Evolutionary conservation across 148 eudicot species (phyloP), one percentile per base, ranked within the genome.

Genomic region (Chenopodium quinoa): DNA sequence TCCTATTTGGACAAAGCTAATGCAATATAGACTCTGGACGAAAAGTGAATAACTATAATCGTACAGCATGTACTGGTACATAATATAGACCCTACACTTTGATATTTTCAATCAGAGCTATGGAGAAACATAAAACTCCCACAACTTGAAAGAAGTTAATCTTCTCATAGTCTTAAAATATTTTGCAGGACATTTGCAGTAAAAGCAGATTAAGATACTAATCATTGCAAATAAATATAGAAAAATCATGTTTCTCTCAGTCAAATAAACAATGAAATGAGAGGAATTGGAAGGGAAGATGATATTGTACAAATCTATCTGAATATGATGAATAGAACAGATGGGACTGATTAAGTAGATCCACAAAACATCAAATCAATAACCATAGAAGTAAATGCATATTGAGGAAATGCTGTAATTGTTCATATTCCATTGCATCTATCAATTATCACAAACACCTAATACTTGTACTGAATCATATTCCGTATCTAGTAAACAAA

Each of bases 401-500:
- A 72, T 19, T 62, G 25, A 62, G 66, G 23, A 56, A 56, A 62
- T 62, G 25, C 25, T 62, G 2, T 62, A 54, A 5, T 71, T 29
- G 32, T 79, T 66, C 52, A 37, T 9, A 32, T 60, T 68, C 50
- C 62, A 56, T 14, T 56, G 62, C 76, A 48, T 40, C 71, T 70
- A 71, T 76, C 63, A 82, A 73, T 7, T 78, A 70, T 81, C 78
- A 80, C 80, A 81, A 63, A 76, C 72, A 83, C 66, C 76, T 72
- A 44, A 44, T 10, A 80, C 72, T 75, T 68, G 75, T 23, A 75
- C 12, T 67, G 2, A 78, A 63, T 63, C 79, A 68, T 17, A 73
- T 13, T 4, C 48, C 54, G 56, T 62, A 83, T 72, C 91, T 95
- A 95, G 84, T 92, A 93, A 83, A 95, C 85, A 81, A 87, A 93